Base-by-base conservation (phyloP, 1,139 yeast species). In the Yamadazyma sp. region DNA sequence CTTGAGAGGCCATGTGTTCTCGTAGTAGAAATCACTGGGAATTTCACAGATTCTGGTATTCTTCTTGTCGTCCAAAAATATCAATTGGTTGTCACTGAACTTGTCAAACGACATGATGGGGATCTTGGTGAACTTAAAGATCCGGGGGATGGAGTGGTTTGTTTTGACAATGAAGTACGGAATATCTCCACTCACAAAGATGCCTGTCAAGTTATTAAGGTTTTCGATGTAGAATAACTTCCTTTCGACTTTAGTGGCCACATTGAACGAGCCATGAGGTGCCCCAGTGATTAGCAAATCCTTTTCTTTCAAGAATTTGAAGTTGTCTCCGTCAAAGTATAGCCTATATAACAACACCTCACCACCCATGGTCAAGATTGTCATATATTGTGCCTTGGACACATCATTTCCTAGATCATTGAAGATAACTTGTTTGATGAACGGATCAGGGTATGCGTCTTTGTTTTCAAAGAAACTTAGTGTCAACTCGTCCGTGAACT, bases 281-380 rank as follows among this genome's bases (percentile, higher is more conserved):
- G 92, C 92, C 39, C 92, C 94, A 1, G 88, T 80, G 23, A 70
- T 60, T 3, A 60, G 52, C 25, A 67, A 49, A 44, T 78, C 78
- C 42, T 74, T 69, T 22, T 72, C 71, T 53, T 78, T 76, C 28
- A 62, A 52, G 37, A 82, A 67, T 43, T 70, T 65, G 48, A 67
- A 73, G 46, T 70, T 70, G 32, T 70, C 74, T 4, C 78, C 75
- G 52, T 73, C 80, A 46, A 68, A 69, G 42, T 67, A 77, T 30
- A 82, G 62, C 50, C 80, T 79, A 56, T 88, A 88, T 45, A 85
- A 65, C 32, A 80, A 66, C 1, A 87, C 65, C 57, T 88, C 95
- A 51, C 94, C 94, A 39, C 92, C 90, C 54, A 81, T 76, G 0
- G 95, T 87, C 35, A 88, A 64, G 6, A 87, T 67, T 0, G 89